A percentile compares a stretch with the other conserved stretches of the same genome.
phyloP scores from a whole-genome alignment of 2,329 filamentous ascomycete species.

The Cladophialophora chaetospira region DNA sequence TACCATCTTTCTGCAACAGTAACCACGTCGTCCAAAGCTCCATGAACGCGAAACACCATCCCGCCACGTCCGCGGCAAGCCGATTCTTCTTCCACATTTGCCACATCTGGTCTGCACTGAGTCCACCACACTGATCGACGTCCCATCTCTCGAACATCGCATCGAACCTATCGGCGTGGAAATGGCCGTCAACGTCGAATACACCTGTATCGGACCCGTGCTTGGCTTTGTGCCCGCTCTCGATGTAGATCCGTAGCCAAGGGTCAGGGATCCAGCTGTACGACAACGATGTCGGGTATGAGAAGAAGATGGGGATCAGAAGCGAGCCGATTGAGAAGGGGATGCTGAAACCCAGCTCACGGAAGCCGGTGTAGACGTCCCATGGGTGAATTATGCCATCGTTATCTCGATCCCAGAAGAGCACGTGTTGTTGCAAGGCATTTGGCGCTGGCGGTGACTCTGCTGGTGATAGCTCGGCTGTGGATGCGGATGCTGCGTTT shows the following conservation, averaged over 20 bases:
- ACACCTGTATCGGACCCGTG: slow-evolving; percentile 48
- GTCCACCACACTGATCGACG: slow-evolving; percentile 39
- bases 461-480: background rate
- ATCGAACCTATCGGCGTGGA: slow-evolving; percentile 51
- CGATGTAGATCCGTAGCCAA: slow-evolving; percentile 45
- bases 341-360: slow-evolving; percentile 45
- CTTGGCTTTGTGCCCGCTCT: slow-evolving; percentile 47
- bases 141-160: slow-evolving; percentile 53
- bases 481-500: background rate
- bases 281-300: slow-evolving; percentile 48
- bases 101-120: slow-evolving; percentile 44
- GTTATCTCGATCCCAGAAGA: slow-evolving; percentile 55
- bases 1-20: slow-evolving; percentile 35
- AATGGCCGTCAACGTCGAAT: slow-evolving; percentile 51
- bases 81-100: slow-evolving; percentile 46
- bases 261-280: slow-evolving; percentile 46
- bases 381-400: slow-evolving; percentile 56
- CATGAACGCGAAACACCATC: slow-evolving; percentile 40
- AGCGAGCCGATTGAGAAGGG: slow-evolving; percentile 43
- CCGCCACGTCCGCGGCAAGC: slow-evolving; percentile 48
- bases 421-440: slow-evolving; percentile 36
- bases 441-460: slow-evolving; percentile 4
- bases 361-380: slow-evolving; percentile 55
- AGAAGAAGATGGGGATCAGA: slow-evolving; percentile 47
- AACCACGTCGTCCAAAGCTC: slow-evolving; percentile 37